These are phyloP conservation scores for Raffaelea albimanens DNA, from an alignment of 2,329 filamentous ascomycete species.

Conservation along the genomic window DNA sequence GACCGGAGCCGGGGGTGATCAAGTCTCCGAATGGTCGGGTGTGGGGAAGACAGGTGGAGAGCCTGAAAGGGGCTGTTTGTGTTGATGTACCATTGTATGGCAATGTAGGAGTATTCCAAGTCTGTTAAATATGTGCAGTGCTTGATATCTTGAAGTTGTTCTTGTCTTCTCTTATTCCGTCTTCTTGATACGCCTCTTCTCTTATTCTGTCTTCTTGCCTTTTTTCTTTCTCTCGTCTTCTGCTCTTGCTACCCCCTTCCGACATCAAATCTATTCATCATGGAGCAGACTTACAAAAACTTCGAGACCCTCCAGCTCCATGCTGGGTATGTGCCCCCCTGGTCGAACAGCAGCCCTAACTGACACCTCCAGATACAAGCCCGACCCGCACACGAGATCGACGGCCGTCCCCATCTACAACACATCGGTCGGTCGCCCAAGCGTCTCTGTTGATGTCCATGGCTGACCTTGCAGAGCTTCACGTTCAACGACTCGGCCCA, in stretches of 20 bases:
- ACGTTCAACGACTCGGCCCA: slow-evolving; percentile 93
- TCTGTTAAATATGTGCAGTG: no score
- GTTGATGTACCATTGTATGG: no score
- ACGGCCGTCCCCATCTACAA: slow-evolving; percentile 93
- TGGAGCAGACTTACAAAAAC: no score
- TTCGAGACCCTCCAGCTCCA: slow-evolving; percentile 82
- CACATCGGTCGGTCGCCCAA: slow-evolving; percentile 58
- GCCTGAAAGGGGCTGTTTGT: no score
- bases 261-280: slow-evolving; percentile 14
- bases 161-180: no score
- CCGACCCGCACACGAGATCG: slow-evolving; percentile 73
- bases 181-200: no score
- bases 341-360: no score
- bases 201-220: no score
- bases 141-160: no score
- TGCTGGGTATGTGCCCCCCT: slow-evolving; percentile 51
- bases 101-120: no score
- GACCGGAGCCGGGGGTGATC: background rate
- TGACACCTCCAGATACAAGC: slow-evolving; percentile 23
- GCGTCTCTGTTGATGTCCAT: slow-evolving; percentile 4
- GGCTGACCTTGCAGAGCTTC: slow-evolving; percentile 48
- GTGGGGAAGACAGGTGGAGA: background rate
- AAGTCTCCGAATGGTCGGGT: background rate
- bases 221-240: background rate
- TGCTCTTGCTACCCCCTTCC: background rate